Conservation (phyloP, 345 rosid species). For the Linum tenue region DNA sequence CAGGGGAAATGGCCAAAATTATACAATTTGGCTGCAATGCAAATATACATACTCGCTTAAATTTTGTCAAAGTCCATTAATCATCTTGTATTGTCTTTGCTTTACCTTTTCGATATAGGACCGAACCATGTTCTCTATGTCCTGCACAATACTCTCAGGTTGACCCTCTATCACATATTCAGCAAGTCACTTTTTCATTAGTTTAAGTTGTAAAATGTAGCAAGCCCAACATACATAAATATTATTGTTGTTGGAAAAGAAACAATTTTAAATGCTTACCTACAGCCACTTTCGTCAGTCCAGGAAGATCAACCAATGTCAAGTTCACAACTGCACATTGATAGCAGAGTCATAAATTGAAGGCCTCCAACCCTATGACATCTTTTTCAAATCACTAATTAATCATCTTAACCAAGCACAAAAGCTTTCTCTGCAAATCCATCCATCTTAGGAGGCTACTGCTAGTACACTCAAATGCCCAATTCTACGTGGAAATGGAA, state of each 20-base stretch:
- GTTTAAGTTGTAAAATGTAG: slow-evolving; percentile 7
- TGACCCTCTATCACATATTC: slow-evolving; percentile 68
- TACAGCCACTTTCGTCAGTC: slow-evolving; percentile 93
- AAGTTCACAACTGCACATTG: slow-evolving; percentile 71
- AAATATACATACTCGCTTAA: slow-evolving; percentile 3
- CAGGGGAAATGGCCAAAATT: slow-evolving; percentile 93
- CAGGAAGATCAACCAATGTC: slow-evolving; percentile 95
- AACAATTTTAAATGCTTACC: slow-evolving; percentile 38
- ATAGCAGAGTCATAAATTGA: slow-evolving; percentile 9
- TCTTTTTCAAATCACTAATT: neutral
- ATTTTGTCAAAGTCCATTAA: neutral
- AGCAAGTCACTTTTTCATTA: neutral
- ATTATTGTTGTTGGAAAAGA: slow-evolving; percentile 5
- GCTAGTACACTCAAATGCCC: too few relatives aligned
- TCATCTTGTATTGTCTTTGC: too few relatives aligned
- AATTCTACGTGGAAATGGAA: too few relatives aligned
- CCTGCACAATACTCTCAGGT: slow-evolving; percentile 76
- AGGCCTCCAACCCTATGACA: neutral
- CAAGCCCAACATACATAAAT: too few relatives aligned
- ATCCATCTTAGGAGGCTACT: too few relatives aligned
- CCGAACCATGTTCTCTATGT: slow-evolving; percentile 85
- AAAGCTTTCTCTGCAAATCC: too few relatives aligned
- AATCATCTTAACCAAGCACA: too few relatives aligned
- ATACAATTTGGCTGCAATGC: slow-evolving; percentile 83
- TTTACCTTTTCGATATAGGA: slow-evolving; percentile 83